Percentiles rank a stretch among this genome's conserved stretches.
Evolutionary conservation across 73 alveolate genomes (phyloP).

Genomic region (Loxodes magnus): DNA sequence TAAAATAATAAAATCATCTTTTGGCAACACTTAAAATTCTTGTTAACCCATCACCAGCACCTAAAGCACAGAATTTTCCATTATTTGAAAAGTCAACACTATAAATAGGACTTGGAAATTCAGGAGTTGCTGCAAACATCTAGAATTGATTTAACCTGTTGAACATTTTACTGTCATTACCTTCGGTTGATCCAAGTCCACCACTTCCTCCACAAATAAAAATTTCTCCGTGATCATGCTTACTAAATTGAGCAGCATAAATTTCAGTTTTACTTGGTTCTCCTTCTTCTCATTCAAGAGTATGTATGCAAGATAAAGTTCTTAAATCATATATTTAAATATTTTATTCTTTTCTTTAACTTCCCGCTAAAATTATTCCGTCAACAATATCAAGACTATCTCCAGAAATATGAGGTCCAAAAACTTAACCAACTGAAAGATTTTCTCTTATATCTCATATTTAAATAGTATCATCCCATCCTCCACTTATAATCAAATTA

Average conservation of each 20-base stretch:
- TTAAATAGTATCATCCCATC: conserved; percentile 63
- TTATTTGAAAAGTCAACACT: conserved; percentile 62
- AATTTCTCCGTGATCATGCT: conserved; percentile 13
- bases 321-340: conserved; percentile 39
- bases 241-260: conserved; percentile 30
- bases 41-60: conserved; percentile 92
- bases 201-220: conserved; percentile 10
- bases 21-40: too few relatives aligned
- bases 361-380: conserved; percentile 41
- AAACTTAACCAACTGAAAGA: conserved; percentile 25
- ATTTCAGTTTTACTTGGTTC: too few relatives aligned
- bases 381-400: conserved; percentile 50
- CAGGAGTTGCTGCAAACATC: too few relatives aligned
- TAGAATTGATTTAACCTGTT: too few relatives aligned
- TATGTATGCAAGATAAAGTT: conserved; percentile 45
- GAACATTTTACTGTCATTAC: too few relatives aligned
- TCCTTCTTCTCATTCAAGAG: conserved; percentile 64
- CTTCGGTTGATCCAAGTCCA: too few relatives aligned
- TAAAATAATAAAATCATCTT: too few relatives aligned
- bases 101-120: too few relatives aligned
- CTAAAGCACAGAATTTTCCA: conserved; percentile 63
- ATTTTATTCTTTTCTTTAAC: conserved; percentile 32
- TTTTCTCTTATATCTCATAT: conserved; percentile 52
- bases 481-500: conserved; percentile 52
- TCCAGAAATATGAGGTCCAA: conserved; percentile 69